Evolutionary conservation across 768 basidiomycete species (phyloP).

Genomic region (Clitopilus passeckerianus): DNA sequence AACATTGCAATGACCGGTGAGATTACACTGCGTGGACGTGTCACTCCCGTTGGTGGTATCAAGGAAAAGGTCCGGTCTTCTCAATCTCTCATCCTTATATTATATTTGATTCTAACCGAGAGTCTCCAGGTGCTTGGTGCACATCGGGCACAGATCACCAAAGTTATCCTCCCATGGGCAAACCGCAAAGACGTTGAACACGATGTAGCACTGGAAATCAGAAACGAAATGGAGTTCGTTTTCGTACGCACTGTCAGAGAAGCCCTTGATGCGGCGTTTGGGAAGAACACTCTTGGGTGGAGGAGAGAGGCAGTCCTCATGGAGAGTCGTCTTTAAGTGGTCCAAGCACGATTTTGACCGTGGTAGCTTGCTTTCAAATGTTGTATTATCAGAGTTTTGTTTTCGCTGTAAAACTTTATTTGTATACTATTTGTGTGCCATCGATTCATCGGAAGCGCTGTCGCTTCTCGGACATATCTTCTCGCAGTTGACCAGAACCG

Average conservation of each 20-base stretch:
- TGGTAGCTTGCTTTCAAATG: background rate
- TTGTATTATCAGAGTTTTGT: background rate
- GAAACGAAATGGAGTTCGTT: slow-evolving; percentile 72
- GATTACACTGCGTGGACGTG: slow-evolving; percentile 80
- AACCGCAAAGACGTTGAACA: slow-evolving; percentile 87
- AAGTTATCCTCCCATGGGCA: slow-evolving; percentile 78
- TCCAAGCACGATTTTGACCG: background rate
- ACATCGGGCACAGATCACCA: slow-evolving; percentile 79
- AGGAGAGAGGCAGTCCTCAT: slow-evolving; percentile 35
- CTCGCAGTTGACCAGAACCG: too few species aligned
- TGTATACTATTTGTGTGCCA: background rate
- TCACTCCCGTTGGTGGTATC: slow-evolving; percentile 85
- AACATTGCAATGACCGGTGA: slow-evolving; percentile 90
- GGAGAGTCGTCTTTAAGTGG: slow-evolving; percentile 29
- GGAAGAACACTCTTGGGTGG: slow-evolving; percentile 64
- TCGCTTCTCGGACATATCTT: background rate
- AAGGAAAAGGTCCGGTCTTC: slow-evolving; percentile 64
- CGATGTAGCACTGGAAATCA: slow-evolving; percentile 72
- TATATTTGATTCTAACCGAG: background rate
- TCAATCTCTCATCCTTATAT: background rate
- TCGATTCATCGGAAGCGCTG: too few species aligned
- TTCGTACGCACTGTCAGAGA: slow-evolving; percentile 79
- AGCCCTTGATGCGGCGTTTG: slow-evolving; percentile 81
- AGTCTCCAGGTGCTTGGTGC: slow-evolving; percentile 64
- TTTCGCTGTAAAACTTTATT: background rate